Percentiles rank a stretch among this genome's conserved stretches.
These are phyloP conservation scores for Spizellomyces sp. DNA, from an alignment of 192 early-diverging fungal genomes.

Conservation along the genomic window DNA sequence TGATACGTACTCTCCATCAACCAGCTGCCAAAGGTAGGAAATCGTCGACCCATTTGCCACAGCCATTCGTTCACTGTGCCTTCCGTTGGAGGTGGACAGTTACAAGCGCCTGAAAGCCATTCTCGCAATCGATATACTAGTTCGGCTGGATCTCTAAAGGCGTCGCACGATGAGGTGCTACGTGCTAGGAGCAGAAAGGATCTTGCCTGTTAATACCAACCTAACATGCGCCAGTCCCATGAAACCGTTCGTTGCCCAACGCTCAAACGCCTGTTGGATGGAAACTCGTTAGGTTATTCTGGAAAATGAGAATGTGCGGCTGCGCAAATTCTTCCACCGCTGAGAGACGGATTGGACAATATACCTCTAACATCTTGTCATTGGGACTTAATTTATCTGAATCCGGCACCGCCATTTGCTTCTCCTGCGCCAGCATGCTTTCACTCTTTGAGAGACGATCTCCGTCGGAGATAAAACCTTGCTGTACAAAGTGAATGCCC, in stretches of 20 bases:
- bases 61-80: conserved; percentile 6
- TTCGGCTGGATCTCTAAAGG: conserved; percentile 15
- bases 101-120: conserved; percentile 8
- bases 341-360: too few relatives aligned
- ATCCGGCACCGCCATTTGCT: too few relatives aligned
- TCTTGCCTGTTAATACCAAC: neutral
- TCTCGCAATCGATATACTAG: conserved; percentile 6
- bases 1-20: conserved; percentile 27
- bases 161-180: neutral
- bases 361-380: too few relatives aligned
- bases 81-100: neutral
- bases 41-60: conserved; percentile 13
- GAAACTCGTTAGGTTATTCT: neutral
- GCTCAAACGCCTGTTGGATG: conserved; percentile 14
- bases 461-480: too few relatives aligned
- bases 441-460: too few relatives aligned
- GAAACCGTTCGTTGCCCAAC: conserved; percentile 20
- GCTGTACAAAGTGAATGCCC: too few relatives aligned
- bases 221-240: conserved; percentile 7
- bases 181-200: neutral
- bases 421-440: too few relatives aligned
- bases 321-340: too few relatives aligned
- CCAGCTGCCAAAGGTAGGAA: conserved; percentile 17
- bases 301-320: too few relatives aligned
- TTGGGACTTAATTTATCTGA: too few relatives aligned